Conservation (phyloP, 106 monocot species). For the Ottelia alismoides region DNA sequence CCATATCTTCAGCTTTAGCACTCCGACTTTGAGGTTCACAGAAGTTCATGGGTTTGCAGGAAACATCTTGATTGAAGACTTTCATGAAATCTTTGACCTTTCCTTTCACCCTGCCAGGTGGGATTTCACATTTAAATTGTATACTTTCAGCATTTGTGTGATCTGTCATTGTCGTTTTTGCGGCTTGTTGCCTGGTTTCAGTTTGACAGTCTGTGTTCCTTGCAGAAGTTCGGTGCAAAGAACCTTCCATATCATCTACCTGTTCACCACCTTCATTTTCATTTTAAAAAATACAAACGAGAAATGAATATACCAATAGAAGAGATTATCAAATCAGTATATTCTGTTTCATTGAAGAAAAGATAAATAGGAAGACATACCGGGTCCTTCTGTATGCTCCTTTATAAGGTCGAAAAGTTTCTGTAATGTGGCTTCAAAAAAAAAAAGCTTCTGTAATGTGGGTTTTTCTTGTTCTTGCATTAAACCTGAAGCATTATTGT, state of each 20-base stretch:
- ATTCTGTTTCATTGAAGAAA: no score
- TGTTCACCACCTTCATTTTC: conserved; percentile 15
- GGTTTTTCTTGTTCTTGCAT: no score
- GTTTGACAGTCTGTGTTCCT: conserved; percentile 3
- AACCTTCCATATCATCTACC: conserved; percentile 6
- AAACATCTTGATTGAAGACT: conserved; percentile 52
- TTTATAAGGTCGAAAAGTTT: no score
- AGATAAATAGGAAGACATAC: no score
- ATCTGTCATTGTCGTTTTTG: conserved; percentile 4
- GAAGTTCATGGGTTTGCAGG: conserved; percentile 18
- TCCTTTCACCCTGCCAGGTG: conserved; percentile 39
- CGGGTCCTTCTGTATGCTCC: no score
- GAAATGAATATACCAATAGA: not conserved
- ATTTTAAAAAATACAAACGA: conserved; percentile 16
- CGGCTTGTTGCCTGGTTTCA: conserved; percentile 4
- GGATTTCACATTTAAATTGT: conserved; percentile 27
- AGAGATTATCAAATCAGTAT: not conserved
- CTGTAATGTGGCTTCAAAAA: no score
- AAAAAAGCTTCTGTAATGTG: no score
- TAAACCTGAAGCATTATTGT: no score
- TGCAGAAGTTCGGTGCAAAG: not conserved
- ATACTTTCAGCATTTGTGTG: conserved; percentile 11
- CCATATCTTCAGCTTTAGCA: conserved; percentile 20
- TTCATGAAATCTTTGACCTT: conserved; percentile 88
- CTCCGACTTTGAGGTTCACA: conserved; percentile 17